phyloP scores from a whole-genome alignment of 2,329 filamentous ascomycete species.

The Colletotrichum tropicale region DNA sequence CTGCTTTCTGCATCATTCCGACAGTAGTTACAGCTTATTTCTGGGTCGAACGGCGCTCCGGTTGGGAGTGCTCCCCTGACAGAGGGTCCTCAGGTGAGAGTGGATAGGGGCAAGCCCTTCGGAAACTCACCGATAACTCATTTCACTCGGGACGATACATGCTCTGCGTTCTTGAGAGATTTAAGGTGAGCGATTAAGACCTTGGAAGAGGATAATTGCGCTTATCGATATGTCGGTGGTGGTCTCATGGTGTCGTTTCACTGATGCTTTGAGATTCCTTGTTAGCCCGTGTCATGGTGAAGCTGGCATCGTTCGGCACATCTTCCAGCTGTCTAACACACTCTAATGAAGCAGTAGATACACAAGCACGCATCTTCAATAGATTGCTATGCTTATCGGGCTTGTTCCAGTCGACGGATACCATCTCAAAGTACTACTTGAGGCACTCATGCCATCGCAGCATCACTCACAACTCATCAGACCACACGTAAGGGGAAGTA shows the following conservation, averaged over 20 bases:
- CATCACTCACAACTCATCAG: neutral
- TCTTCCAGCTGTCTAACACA: neutral
- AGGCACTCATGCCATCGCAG: neutral
- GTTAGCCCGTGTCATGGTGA: neutral
- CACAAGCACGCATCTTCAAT: neutral
- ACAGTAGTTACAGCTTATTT: neutral
- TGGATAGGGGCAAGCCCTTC: neutral
- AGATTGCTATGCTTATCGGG: neutral
- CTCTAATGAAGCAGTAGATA: neutral
- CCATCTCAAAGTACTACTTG: neutral
- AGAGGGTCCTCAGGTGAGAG: neutral
- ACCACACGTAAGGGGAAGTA: neutral
- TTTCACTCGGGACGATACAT: neutral
- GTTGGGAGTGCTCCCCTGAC: neutral
- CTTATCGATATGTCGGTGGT: too few relatives aligned
- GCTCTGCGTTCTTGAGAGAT: neutral
- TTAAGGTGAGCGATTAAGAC: neutral
- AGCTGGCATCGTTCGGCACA: neutral
- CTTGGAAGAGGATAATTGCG: too few relatives aligned
- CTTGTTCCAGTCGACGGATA: neutral
- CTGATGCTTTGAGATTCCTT: neutral
- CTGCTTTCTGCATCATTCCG: neutral
- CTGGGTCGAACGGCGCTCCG: neutral
- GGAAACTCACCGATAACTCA: neutral
- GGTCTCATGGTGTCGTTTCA: neutral